Percentiles rank a stretch among this genome's conserved stretches.
These are phyloP conservation scores for Crucibulum laeve DNA, from an alignment of 768 basidiomycete genomes.

Conservation along the genomic window DNA sequence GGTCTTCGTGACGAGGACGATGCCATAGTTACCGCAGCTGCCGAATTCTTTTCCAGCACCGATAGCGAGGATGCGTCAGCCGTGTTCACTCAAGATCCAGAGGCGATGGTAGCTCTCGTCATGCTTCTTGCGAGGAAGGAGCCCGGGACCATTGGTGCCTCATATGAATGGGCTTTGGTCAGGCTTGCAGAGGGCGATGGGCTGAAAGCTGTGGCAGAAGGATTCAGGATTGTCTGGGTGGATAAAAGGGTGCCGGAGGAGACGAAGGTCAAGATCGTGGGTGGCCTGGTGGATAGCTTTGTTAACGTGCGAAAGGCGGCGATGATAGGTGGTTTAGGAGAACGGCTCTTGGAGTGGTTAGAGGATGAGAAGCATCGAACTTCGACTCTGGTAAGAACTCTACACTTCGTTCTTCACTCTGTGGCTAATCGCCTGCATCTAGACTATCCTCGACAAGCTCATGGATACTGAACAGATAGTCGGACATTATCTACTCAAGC, in stretches of 20 bases:
- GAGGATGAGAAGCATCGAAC: conserved; percentile 4
- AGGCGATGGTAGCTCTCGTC: conserved; percentile 3
- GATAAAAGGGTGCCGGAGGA: conserved; percentile 4
- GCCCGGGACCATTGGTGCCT: conserved; percentile 3
- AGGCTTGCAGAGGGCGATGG: conserved; percentile 1
- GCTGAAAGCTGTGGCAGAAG: conserved; percentile 2
- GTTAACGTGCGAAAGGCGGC: conserved; percentile 3
- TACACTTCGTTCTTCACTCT: not conserved
- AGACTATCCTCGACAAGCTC: conserved; percentile 6
- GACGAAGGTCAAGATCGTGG: conserved; percentile 6
- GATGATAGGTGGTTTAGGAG: conserved; percentile 6
- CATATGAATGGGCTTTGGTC: conserved; percentile 9
- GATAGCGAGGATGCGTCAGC: conserved; percentile 1
- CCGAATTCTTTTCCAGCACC: conserved; percentile 1
- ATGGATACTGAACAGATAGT: conserved; percentile 13
- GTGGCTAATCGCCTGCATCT: not conserved
- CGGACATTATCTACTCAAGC: conserved; percentile 10
- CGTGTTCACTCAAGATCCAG: not conserved
- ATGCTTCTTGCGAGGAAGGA: conserved; percentile 6
- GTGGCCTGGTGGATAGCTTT: conserved; percentile 8
- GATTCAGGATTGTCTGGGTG: conserved; percentile 6
- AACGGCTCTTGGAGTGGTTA: conserved; percentile 5
- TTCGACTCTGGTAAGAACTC: conserved; percentile 6
- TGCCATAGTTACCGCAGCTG: conserved; percentile 1
- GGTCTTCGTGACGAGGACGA: conserved; percentile 1